Conservation (phyloP, 352 stramenopile species). For the Phytophthora agathidicida region DNA sequence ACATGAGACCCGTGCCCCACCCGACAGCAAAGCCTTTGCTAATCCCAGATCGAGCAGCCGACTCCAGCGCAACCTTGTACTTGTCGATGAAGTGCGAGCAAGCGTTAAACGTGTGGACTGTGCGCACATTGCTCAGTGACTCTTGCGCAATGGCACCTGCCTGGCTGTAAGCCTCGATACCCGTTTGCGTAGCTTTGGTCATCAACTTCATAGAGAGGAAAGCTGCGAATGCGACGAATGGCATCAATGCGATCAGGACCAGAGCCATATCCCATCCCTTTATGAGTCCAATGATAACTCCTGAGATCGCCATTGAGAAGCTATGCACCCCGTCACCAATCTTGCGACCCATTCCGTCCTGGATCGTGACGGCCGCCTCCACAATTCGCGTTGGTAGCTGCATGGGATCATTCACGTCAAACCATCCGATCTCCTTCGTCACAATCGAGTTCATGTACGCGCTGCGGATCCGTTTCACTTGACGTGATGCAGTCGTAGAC, state of each 20-base stretch:
- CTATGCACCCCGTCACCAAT: conserved; percentile 47
- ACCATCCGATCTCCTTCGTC: conserved; percentile 38
- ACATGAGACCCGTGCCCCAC: conserved; percentile 50
- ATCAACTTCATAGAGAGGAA: conserved; percentile 46
- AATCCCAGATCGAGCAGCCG: conserved; percentile 38
- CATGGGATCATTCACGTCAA: conserved; percentile 38
- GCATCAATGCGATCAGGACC: conserved; percentile 52
- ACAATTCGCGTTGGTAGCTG: conserved; percentile 38
- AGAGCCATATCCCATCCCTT: conserved; percentile 68
- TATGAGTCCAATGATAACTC: conserved; percentile 51
- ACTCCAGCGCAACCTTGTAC: conserved; percentile 44
- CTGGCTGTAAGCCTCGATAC: conserved; percentile 51
- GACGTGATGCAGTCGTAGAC: conserved; percentile 44
- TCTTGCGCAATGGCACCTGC: conserved; percentile 66
- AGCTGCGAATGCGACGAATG: conserved; percentile 41
- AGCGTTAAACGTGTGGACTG: conserved; percentile 66
- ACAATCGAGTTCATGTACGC: conserved; percentile 41
- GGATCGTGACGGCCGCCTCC: conserved; percentile 49
- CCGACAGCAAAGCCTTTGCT: conserved; percentile 32
- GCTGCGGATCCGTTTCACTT: conserved; percentile 40
- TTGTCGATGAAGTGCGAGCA: conserved; percentile 43
- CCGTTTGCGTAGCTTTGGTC: conserved; percentile 27
- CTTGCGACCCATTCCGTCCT: conserved; percentile 62
- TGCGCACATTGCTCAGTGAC: conserved; percentile 59
- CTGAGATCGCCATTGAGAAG: conserved; percentile 45